Evolutionary conservation across 345 rosid species (phyloP), one percentile per base, ranked within the genome.

Genomic region (Angophora floribunda): DNA sequence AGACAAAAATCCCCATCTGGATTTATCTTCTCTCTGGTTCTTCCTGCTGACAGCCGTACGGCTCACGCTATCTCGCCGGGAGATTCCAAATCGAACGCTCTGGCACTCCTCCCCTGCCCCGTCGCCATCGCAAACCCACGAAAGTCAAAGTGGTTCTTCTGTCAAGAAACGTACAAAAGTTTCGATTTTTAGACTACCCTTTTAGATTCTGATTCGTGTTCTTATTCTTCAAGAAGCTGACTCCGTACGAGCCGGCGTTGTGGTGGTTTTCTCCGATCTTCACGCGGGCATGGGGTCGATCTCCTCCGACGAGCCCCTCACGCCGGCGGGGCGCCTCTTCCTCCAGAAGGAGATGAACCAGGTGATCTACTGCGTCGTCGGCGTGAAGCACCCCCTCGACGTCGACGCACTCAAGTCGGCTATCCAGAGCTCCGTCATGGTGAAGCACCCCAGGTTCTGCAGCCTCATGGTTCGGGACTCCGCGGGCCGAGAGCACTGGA

Each of bases 251-350:
- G 61, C 26, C 26, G 61, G 26, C 61, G 3, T 26, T 55, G 22
- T 21, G 21, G 61, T 21, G 1, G 30, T 67, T 67, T 30, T 15
- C 79, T 5, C 0, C 26, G 11, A 30, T 65, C 78, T 65, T 65
- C 44, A 30, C 78, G 22, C 78, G 30, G 78, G 36, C 19, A 70
- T 36, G 80, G 47, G 80, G 4, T 36, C 80, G 47, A 36, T 16
- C 45, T 86, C 91, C 47, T 21, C 85, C 61, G 92, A 89, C 87
- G 94, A 95, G 90, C 95, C 96, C 3, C 52, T 94, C 51, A 92
- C 96, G 13, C 97, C 95, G 6, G 90, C 90, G 7, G 96, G 96
- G 41, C 88, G 97, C 22, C 88, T 94, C 32, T 93, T 95, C 88
- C 91, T 94, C 86, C 93, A 85, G 90, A 93, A 95, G 6, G 92